Base-by-base conservation (phyloP, 108 stramenopile species). In the Fistulifera solaris region DNA sequence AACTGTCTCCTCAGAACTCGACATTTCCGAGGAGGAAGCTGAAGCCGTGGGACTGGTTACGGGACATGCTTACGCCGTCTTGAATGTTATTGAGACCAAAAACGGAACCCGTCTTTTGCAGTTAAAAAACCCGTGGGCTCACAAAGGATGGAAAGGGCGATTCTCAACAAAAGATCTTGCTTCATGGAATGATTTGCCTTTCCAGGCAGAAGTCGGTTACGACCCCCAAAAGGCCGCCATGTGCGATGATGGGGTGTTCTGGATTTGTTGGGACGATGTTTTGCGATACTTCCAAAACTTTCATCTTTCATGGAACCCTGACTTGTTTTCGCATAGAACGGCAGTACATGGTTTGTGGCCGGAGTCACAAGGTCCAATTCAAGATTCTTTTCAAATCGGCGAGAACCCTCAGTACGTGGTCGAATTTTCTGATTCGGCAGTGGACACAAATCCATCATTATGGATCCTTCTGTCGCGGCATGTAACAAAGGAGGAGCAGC, bases 91-190 rank as follows among this genome's bases (percentile, higher is more conserved):
- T 26, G 67, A 92, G 57, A 66, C 87, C 6, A 48, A 66, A 7
- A 75, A 66, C 40, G 82, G 83, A 26, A 71, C 52, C 8, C 63
- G 80, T 38, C 45, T 94, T 48, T 40, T 91, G 10, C 87, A 83
- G 58, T 48, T 97, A 40, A 97, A 97, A 46, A 97, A 97, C 58
- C 96, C 96, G 6, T 97, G 96, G 96, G 77, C 73, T 10, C 57
- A 70, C 62, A 49, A 75, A 59, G 73, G 78, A 19, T 89, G 88
- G 88, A 83, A 60, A 45, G 81, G 84, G 19, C 56, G 59, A 38
- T 86, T 56, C 53, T 80, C 82, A 2, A 23, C 69, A 1, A 54
- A 58, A 16, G 82, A 89, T 51, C 31, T 16, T 19, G 19, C 22
- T 8, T 71, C 63, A 46, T 85, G 87, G 87, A 53, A 43, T 7